phyloP scores from a whole-genome alignment of 2,329 filamentous ascomycete species.

The Stenocarpella maydis region DNA sequence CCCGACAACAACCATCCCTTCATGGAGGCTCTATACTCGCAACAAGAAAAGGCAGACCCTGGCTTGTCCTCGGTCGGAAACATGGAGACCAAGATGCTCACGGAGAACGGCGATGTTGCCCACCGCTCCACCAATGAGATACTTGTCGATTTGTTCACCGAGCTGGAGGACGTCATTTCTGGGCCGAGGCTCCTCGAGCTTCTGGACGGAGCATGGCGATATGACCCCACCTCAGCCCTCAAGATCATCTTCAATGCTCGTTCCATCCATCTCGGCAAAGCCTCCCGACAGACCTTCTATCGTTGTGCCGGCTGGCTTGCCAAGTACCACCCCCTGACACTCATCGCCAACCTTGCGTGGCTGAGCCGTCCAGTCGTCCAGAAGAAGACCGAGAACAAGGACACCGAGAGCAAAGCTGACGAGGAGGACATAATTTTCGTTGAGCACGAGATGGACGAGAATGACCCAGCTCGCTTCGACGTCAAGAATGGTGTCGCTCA shows the following conservation, averaged over 20 bases:
- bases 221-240: slow-evolving; percentile 57
- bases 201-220: slow-evolving; percentile 58
- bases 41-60: slow-evolving; percentile 29
- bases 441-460: slow-evolving; percentile 46
- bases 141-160: slow-evolving; percentile 63
- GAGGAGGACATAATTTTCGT: slow-evolving; percentile 48
- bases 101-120: slow-evolving; percentile 60
- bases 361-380: slow-evolving; percentile 62
- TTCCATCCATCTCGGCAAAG: slow-evolving; percentile 69
- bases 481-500: slow-evolving; percentile 60
- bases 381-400: slow-evolving; percentile 57
- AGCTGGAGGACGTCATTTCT: slow-evolving; percentile 54
- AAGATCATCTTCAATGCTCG: slow-evolving; percentile 68
- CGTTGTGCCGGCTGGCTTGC: slow-evolving; percentile 64
- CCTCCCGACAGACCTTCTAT: slow-evolving; percentile 59
- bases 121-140: slow-evolving; percentile 53
- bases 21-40: slow-evolving; percentile 46
- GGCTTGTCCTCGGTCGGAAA: background rate
- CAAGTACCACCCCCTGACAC: slow-evolving; percentile 61
- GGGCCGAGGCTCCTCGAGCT: slow-evolving; percentile 49
- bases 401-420: slow-evolving; percentile 39
- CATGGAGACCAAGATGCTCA: slow-evolving; percentile 57
- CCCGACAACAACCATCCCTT: slow-evolving; percentile 41
- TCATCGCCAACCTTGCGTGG: slow-evolving; percentile 63
- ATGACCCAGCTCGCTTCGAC: slow-evolving; percentile 49